Percentiles rank a stretch among this genome's conserved stretches.
phyloP scores from a whole-genome alignment of 2,329 filamentous ascomycete genomes.

The Aspergillus novofumigatus region DNA sequence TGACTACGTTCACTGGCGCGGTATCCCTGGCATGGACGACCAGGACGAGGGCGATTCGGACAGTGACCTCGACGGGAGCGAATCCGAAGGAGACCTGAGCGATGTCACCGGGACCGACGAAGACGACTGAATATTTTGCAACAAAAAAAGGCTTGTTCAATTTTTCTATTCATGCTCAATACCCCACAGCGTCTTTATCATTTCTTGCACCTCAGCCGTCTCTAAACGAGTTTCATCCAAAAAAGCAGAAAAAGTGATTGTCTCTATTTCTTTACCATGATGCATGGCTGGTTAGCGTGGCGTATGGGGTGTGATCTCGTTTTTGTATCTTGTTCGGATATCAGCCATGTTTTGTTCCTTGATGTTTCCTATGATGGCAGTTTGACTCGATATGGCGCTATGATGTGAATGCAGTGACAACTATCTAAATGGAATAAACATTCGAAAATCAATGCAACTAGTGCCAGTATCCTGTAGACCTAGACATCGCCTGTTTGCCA shows the following conservation, averaged over 20 bases:
- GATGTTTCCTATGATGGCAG: neutral
- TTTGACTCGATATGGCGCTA: neutral
- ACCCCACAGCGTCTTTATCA: neutral
- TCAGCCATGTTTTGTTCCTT: neutral
- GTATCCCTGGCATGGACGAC: conserved; percentile 65
- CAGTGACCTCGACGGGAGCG: conserved; percentile 30
- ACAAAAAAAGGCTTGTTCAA: neutral
- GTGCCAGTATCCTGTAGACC: too few species aligned
- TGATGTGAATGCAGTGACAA: neutral
- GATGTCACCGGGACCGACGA: conserved; percentile 43
- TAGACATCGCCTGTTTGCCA: too few species aligned
- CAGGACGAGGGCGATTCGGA: conserved; percentile 51
- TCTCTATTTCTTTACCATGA: neutral
- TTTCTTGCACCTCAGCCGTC: neutral
- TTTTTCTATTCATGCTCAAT: neutral
- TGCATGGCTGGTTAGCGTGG: conserved; percentile 19
- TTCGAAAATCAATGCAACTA: neutral
- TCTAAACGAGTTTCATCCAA: neutral
- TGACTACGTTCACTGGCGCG: conserved; percentile 77
- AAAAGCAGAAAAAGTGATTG: conserved; percentile 9
- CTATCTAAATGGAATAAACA: neutral
- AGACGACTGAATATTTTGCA: conserved; percentile 21
- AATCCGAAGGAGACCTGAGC: conserved; percentile 33
- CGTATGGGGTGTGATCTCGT: conserved; percentile 15
- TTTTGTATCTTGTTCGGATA: conserved; percentile 5